phyloP scores from a whole-genome alignment of 768 basidiomycete genomes.

The Amyloporia xantha region DNA sequence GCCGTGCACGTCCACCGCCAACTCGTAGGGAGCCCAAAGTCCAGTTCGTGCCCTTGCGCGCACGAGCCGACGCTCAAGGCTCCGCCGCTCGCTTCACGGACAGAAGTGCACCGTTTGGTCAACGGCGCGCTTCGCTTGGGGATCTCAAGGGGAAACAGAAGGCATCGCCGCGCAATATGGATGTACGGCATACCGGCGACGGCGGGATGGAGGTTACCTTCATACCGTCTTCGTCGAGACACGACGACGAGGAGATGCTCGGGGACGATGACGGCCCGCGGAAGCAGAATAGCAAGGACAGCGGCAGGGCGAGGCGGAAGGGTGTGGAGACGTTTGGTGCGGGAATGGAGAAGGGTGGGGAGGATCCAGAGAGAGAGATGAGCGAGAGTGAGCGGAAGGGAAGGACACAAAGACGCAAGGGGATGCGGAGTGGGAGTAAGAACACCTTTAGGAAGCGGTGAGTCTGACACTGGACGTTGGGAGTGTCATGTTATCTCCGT shows the following conservation, averaged over 20 bases:
- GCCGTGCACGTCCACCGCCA: constrained; percentile 5
- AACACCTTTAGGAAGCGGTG: constrained; percentile 54
- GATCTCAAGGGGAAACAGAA: constrained; percentile 12
- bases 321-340: constrained; percentile 79
- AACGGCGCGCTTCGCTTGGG: constrained; percentile 38
- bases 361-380: constrained; percentile 37
- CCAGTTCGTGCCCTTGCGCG: constrained; percentile 60
- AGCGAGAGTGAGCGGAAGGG: constrained; percentile 69
- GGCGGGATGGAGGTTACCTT: constrained; percentile 83
- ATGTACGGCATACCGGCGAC: constrained; percentile 32
- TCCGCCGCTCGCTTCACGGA: constrained; percentile 28
- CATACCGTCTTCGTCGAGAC: constrained; percentile 45
- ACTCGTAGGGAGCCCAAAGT: constrained; percentile 41
- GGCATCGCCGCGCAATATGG: constrained; percentile 8
- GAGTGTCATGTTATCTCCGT: too few relatives aligned
- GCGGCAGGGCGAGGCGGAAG: constrained; percentile 37
- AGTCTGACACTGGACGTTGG: too few relatives aligned
- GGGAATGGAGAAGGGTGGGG: constrained; percentile 79
- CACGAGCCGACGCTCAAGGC: constrained; percentile 27
- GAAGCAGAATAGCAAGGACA: constrained; percentile 20
- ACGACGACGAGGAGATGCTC: constrained; percentile 27
- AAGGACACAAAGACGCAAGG: constrained; percentile 71
- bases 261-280: constrained; percentile 17
- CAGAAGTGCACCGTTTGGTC: constrained; percentile 62
- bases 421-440: constrained; percentile 83